A percentile compares a stretch with the other conserved stretches of the same genome.
phyloP scores from a whole-genome alignment of 805 yeast genomes.

The Metschnikowia peoriensis region DNA sequence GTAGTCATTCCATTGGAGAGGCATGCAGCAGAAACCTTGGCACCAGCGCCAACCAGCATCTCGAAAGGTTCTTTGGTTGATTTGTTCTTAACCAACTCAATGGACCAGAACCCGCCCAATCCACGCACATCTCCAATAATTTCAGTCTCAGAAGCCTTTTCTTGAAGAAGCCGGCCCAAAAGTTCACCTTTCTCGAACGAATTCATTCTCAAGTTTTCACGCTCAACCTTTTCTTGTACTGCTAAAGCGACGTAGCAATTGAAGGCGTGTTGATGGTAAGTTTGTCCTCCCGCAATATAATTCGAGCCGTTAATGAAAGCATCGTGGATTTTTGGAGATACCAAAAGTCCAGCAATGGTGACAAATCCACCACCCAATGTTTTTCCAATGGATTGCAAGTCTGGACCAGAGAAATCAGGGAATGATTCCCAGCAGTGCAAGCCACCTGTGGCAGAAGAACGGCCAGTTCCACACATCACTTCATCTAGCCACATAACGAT shows the following conservation, averaged over 20 bases:
- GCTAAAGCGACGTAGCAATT: slow-evolving; percentile 19
- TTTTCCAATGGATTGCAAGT: slow-evolving; percentile 18
- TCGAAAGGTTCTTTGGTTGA: slow-evolving; percentile 50
- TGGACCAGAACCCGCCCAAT: slow-evolving; percentile 57
- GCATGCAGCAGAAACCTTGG: slow-evolving; percentile 32
- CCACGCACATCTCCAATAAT: slow-evolving; percentile 61
- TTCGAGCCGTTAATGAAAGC: slow-evolving; percentile 16
- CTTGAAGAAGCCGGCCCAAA: slow-evolving; percentile 9
- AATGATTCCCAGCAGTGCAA: slow-evolving; percentile 51
- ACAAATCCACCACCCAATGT: slow-evolving; percentile 18
- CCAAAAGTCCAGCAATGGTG: slow-evolving; percentile 18
- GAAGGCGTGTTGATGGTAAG: slow-evolving; percentile 19
- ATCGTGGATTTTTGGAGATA: slow-evolving; percentile 16
- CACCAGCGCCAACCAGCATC: slow-evolving; percentile 35
- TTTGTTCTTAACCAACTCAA: slow-evolving; percentile 56
- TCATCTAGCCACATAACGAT: slow-evolving; percentile 51
- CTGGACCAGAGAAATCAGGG: slow-evolving; percentile 18
- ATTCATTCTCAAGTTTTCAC: slow-evolving; percentile 14
- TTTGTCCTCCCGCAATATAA: slow-evolving; percentile 16
- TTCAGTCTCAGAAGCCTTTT: slow-evolving; percentile 9
- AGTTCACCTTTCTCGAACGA: slow-evolving; percentile 12
- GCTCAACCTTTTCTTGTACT: slow-evolving; percentile 17
- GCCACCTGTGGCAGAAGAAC: slow-evolving; percentile 43
- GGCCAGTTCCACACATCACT: slow-evolving; percentile 58
- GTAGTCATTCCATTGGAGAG: slow-evolving; percentile 44